Percentiles rank a stretch among this genome's conserved stretches.
Evolutionary conservation across 441 rosid genomes (phyloP).

Genomic region (Syzygium malaccense): DNA sequence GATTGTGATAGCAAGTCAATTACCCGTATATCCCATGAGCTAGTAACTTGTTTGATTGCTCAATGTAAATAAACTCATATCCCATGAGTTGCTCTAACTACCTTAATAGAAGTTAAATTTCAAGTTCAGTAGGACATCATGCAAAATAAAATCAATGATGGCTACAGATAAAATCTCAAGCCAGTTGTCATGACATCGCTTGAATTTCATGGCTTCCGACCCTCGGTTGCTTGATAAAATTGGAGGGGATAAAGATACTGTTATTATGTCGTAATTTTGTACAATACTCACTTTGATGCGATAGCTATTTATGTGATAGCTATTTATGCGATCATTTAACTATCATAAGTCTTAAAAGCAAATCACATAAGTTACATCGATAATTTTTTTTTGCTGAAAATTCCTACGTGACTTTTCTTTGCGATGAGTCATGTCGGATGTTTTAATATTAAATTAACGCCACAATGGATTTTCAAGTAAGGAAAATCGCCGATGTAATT

Average conservation of each 20-base stretch:
- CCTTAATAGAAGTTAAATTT: too few relatives aligned
- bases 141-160: neutral
- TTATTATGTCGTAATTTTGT: neutral
- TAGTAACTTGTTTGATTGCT: too few relatives aligned
- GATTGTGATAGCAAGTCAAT: too few relatives aligned
- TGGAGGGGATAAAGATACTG: neutral
- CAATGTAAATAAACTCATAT: too few relatives aligned
- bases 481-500: neutral
- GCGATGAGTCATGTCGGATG: rapidly evolving
- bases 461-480: neutral
- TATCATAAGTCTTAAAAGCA: neutral
- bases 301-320: neutral
- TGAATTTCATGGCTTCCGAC: neutral
- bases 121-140: neutral
- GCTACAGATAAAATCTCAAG: neutral
- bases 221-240: neutral
- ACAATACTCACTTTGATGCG: too few relatives aligned
- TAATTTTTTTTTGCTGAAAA: neutral
- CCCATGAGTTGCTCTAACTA: too few relatives aligned
- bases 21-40: too few relatives aligned
- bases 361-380: neutral
- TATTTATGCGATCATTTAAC: neutral
- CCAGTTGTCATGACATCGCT: neutral
- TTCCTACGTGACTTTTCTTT: neutral
- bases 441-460: neutral